Evolutionary conservation across 176 grass and related monocot genomes (phyloP), one percentile per base, ranked within the genome.

Genomic region (Lolium perenne): DNA sequence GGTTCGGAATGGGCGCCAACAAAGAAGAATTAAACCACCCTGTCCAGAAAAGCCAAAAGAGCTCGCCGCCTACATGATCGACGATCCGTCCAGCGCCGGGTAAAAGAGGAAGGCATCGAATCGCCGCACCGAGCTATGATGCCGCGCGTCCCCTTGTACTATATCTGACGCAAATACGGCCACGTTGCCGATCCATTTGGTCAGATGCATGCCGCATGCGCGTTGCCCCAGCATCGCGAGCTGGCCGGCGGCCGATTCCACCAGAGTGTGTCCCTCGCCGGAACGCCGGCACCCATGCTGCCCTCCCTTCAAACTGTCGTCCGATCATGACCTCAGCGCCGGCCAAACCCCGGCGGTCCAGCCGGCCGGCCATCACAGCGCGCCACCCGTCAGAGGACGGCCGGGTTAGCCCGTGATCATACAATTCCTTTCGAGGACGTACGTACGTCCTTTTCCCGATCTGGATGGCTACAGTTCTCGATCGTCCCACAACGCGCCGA

Each of bases 101-200:
- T 65, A 72, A 83, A 86, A 86, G 79, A 25, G 73, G 73, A 83
- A 65, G 65, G 88, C 71, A 86, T 86, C 79, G 80, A 82, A 80
- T 80, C 43, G 59, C 10, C 17, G 0, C 4, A 2, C 78, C 40
- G 21, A 22, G n/a, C 21, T 25, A 74, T 74, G n/a, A 48, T 74
- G 71, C 71, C 71, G 43, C 71, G 21, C 71, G 21, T 47, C 29
- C 14, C 43, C 43, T 1, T 21, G 2, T 47, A 1, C 2, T 15
- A 45, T 46, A 21, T 72, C 69, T 47, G 69, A n/a, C 71, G 72
- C 6, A 22, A 75, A 32, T 8, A 4, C 7, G 47, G 2, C 72
- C 23, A 75, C 47, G 72, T 75, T 26, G 72, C 47, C 72, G 47
- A 9, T 32, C 13, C 3, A 75, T 74, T n/a, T 5, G 38, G 32